Evolutionary conservation across 1,284 basidiomycete species (phyloP).

Genomic region (Spongiforma sp.): DNA sequence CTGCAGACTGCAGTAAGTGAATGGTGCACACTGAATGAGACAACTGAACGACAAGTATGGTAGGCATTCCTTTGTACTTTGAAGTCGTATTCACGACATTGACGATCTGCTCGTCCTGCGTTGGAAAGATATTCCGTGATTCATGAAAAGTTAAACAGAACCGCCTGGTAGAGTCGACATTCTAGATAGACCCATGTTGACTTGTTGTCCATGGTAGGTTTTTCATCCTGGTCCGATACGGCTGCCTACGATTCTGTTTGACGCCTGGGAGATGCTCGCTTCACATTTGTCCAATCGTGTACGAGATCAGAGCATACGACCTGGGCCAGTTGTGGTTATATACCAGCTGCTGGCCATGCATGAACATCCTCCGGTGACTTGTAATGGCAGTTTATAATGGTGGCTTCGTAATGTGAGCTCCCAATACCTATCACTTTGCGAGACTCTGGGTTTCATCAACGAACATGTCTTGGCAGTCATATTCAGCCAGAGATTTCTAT

Average conservation of each 20-base stretch:
- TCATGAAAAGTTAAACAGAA: conserved; percentile 47
- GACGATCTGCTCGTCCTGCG: too few relatives aligned
- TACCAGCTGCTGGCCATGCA: conserved; percentile 94
- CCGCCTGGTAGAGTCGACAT: background rate
- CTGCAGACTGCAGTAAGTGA: conserved; percentile 52
- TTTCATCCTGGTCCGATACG: conserved; percentile 94
- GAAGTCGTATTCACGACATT: too few relatives aligned
- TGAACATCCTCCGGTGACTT: conserved; percentile 90
- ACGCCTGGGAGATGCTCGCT: conserved; percentile 91
- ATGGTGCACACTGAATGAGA: background rate
- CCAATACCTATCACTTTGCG: background rate
- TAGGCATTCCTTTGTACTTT: conserved; percentile 87
- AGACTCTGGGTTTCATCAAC: conserved; percentile 4
- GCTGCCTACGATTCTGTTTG: conserved; percentile 90
- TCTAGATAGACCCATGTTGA: conserved; percentile 11
- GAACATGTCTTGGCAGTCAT: conserved; percentile 78
- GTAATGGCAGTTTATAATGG: conserved; percentile 93
- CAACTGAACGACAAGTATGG: conserved; percentile 53
- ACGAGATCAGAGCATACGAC: conserved; percentile 89
- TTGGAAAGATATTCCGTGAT: too few relatives aligned
- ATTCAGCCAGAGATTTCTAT: conserved; percentile 93
- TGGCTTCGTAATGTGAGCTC: conserved; percentile 77
- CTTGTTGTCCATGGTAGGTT: conserved; percentile 53
- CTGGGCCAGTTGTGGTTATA: conserved; percentile 87
- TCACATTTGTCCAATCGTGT: conserved; percentile 86